A percentile compares a stretch with the other conserved stretches of the same genome.
These are phyloP conservation scores for Clathrus columnatus DNA, from an alignment of 768 basidiomycete species.

Conservation along the genomic window DNA sequence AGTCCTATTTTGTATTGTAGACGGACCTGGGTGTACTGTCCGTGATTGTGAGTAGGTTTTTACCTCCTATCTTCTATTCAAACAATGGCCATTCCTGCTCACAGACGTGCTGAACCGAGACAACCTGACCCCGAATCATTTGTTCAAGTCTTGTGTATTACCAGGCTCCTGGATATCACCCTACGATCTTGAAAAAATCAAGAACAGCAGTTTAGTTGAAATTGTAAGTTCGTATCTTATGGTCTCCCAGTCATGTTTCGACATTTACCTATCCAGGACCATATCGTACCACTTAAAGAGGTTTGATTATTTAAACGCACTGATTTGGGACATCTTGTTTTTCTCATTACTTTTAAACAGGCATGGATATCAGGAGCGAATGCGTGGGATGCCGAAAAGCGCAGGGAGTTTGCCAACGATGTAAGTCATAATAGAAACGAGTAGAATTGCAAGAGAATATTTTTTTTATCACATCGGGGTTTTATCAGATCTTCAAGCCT, in stretches of 20 bases:
- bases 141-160: conserved; percentile 30
- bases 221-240: conserved; percentile 29
- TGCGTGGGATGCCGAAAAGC: conserved; percentile 39
- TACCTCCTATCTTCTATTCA: no score
- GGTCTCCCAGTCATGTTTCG: not conserved
- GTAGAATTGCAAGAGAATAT: no score
- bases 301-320: conserved; percentile 14
- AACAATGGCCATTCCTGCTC: no score
- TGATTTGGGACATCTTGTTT: not conserved
- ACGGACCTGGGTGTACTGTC: no score
- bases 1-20: no score
- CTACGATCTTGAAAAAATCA: conserved; percentile 40
- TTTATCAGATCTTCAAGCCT: conserved; percentile 25
- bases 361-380: conserved; percentile 52
- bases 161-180: conserved; percentile 44
- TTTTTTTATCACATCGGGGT: no score
- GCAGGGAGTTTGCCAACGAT: conserved; percentile 48
- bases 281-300: conserved; percentile 48
- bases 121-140: conserved; percentile 32
- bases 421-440: conserved; percentile 23
- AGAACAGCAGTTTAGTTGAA: conserved; percentile 38
- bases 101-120: conserved; percentile 24
- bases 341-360: conserved; percentile 15
- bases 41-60: no score
- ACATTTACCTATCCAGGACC: conserved; percentile 29